phyloP scores from a whole-genome alignment of 2,329 filamentous ascomycete species.

The Nectriaceae sp. region DNA sequence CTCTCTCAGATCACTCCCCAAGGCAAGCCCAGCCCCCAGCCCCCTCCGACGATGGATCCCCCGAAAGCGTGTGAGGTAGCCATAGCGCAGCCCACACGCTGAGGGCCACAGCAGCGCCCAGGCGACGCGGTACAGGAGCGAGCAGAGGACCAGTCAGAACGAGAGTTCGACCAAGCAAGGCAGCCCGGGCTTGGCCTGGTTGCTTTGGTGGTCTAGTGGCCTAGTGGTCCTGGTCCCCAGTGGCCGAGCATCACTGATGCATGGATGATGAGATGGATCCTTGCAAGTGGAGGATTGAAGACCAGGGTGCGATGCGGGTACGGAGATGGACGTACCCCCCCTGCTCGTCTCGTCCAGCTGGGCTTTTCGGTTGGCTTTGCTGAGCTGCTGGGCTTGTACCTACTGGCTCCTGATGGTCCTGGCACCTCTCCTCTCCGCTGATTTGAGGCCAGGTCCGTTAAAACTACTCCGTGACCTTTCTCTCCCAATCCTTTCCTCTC shows the following conservation, averaged over 20 bases:
- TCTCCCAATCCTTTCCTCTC: slow-evolving; percentile 59
- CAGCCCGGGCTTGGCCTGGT: background rate
- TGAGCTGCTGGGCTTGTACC: background rate
- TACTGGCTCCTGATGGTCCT: too few species aligned
- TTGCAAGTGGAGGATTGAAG: too few species aligned
- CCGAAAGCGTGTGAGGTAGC: slow-evolving; percentile 22
- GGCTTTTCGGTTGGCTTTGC: background rate
- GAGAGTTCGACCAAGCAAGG: background rate
- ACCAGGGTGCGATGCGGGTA: too few species aligned
- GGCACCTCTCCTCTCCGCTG: slow-evolving; percentile 1
- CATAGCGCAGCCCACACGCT: slow-evolving; percentile 14
- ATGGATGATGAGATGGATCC: too few species aligned
- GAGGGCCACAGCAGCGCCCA: slow-evolving; percentile 2
- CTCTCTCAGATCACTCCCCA: slow-evolving; percentile 14
- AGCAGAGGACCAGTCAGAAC: slow-evolving; percentile 5
- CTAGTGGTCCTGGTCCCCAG: too few species aligned
- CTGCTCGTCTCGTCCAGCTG: too few species aligned
- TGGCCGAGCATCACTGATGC: background rate
- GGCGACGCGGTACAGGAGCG: slow-evolving; percentile 5
- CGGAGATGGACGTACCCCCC: too few species aligned
- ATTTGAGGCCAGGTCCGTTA: slow-evolving; percentile 30
- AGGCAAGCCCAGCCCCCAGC: slow-evolving; percentile 13
- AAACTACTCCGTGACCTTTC: slow-evolving; percentile 42
- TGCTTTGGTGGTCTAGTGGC: too few species aligned
- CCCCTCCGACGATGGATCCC: slow-evolving; percentile 15